Base-by-base conservation (phyloP, 2,329 filamentous ascomycete genomes). In the Stenocarpella maydis region DNA sequence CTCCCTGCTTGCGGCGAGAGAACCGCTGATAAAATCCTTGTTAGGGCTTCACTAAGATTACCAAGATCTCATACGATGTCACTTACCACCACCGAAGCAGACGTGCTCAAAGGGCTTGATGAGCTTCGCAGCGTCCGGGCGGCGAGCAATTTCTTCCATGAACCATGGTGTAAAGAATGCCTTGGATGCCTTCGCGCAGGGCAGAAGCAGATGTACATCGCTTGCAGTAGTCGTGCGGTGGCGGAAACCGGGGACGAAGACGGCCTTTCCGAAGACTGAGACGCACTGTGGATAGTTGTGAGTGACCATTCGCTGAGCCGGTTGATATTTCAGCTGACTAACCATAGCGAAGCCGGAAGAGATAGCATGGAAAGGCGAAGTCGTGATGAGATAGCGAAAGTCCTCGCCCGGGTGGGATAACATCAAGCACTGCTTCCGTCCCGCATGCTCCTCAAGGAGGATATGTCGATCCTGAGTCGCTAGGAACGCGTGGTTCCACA, bases 11-110 rank as follows among this genome's bases (percentile, higher is more conserved):
- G 69, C 3, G 45, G 39, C 4, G 74, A 72, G 14, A 75, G 60
- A 9, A 69, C 64, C 2, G 72, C 74, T 75, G 28, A 37, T 0
- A 17, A n/a, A 39, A 34, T n/a, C 28, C 3, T 24, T 31, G 55
- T 71, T 43, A 71, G 69, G 24, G 31, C 2, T 8, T 6, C 4
- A 15, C 28, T 21, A 12, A 1, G 17, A n/a, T 15, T 8, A 15
- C 14, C 21, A 39, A n/a, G 17, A 65, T 8, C 17, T 17, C 12
- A 26, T 37, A 12, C 34, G 34, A 41, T 12, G 12, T 19, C 34
- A 69, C 74, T 66, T 60, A 74, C 74, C 74, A 34, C 74, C 74
- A 52, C 72, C 73, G 26, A 73, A 73, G 47, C 39, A 70, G 1
- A 73, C 71, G 2, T 39, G 39, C 1, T 72, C 68, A 6, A 75